Percentiles rank a stretch among this genome's conserved stretches.
Conservation (phyloP, 805 yeast genomes). For the Scheffersomyces amazonensis region DNA sequence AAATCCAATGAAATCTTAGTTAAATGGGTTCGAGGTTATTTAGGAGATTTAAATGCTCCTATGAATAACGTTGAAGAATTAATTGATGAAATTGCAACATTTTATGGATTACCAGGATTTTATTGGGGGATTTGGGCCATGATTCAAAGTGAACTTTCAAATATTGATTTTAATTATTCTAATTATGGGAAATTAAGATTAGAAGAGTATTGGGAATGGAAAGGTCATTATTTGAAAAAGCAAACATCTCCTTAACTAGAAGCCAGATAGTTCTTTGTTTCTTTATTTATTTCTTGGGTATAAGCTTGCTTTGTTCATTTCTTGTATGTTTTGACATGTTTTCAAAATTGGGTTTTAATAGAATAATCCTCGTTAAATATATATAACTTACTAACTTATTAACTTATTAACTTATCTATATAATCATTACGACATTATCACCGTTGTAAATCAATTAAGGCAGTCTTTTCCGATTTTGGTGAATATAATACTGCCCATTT, state of each 20-base stretch:
- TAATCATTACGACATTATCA: no score
- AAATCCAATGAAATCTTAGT: constrained; percentile 42
- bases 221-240: constrained; percentile 17
- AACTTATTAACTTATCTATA: not conserved
- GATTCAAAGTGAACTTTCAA: constrained; percentile 65
- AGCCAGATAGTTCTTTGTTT: no score
- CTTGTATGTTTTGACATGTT: no score
- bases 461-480: constrained; percentile 69
- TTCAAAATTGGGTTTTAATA: not conserved
- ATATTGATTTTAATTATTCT: constrained; percentile 70
- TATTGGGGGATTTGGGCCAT: constrained; percentile 87
- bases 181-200: constrained; percentile 58
- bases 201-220: constrained; percentile 73
- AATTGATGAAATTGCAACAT: constrained; percentile 54
- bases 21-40: constrained; percentile 59
- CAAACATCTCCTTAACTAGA: no score
- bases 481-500: constrained; percentile 77
- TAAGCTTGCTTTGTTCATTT: no score
- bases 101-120: constrained; percentile 79
- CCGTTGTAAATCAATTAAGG: constrained; percentile 55
- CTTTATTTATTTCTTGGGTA: no score
- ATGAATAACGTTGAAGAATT: constrained; percentile 37
- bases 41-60: constrained; percentile 31
- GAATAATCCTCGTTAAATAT: not conserved
- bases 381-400: not conserved